Evolutionary conservation across 73 alveolate genomes (phyloP), one percentile per base, ranked within the genome.

Genomic region (Paramecium tetraurelia): DNA sequence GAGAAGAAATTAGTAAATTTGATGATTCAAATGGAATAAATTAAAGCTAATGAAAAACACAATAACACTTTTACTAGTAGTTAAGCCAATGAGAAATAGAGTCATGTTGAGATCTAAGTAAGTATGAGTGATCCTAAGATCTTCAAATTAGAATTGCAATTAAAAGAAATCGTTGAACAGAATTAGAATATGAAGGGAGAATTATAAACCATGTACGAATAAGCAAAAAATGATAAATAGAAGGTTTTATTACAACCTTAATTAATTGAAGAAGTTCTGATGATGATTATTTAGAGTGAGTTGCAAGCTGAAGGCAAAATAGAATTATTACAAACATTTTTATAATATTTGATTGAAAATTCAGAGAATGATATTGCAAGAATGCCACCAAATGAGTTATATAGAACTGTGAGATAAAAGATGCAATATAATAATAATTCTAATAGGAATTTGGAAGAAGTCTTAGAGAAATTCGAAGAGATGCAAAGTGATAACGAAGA

Each of bases 311-410:
- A 80, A 12, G 57, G 72, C 3, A 80, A 80, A 63, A 80, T 80
- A 5, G 90, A 80, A 35, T 22, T 43, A 31, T 24, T 80, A 16
- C 3, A 40, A 80, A 48, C 90, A 0, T 80, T 80, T 31, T 43
- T 80, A 8, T 24, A 80, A 8, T 80, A 80, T 80, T 11, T 80
- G 7, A 46, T 24, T 22, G 90, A 80, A 41, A 41, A 80, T 80
- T 44, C 76, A 24, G 90, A 80, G 21, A 41, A 21, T 43, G 90
- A 80, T 24, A 80, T 80, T 8, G 75, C 90, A 5, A 33, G 22
- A 41, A 20, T 80, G 41, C 63, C 90, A 20, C 90, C 90, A 24
- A 80, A 80, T 80, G 90, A 80, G 20, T 20, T 80, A n/a, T 80
- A 41, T 80, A 80, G 18, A 46, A 22, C 70, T 2, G 57, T 80